Percentiles rank a stretch among this genome's conserved stretches.
phyloP scores from a whole-genome alignment of 2,329 filamentous ascomycete genomes.

The Penicillium sp. region DNA sequence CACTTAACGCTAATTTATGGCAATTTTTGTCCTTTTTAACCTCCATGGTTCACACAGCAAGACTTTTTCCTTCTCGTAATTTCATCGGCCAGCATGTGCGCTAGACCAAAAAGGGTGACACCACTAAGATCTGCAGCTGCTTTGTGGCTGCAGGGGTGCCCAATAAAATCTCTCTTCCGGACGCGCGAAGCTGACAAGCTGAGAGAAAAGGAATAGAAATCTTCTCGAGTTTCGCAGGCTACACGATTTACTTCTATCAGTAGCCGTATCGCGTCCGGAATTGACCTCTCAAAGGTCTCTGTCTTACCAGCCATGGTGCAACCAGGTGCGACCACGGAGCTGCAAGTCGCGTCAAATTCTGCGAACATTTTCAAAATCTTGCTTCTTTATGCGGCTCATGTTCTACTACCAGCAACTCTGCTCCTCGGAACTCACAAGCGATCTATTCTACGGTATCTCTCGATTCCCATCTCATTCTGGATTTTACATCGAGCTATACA shows the following conservation, averaged over 20 bases:
- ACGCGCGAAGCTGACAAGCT: neutral
- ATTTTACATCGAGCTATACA: conserved; percentile 7
- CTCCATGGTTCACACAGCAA: too few relatives aligned
- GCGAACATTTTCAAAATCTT: neutral
- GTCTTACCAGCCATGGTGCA: neutral
- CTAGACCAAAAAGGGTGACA: neutral
- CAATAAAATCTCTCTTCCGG: neutral
- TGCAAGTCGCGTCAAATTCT: neutral
- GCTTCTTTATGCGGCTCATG: conserved; percentile 7
- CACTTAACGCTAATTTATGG: too few relatives aligned
- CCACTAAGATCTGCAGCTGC: neutral
- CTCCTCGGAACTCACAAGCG: conserved; percentile 12
- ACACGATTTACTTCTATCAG: neutral
- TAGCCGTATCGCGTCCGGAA: neutral
- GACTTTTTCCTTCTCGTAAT: neutral
- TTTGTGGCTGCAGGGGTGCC: neutral
- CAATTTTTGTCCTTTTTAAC: too few relatives aligned
- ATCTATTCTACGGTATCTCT: conserved; percentile 17
- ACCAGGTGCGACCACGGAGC: neutral
- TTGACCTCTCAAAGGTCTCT: neutral
- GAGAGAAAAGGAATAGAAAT: neutral
- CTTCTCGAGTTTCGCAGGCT: neutral
- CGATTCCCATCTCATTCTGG: conserved; percentile 14
- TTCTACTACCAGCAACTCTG: conserved; percentile 15
- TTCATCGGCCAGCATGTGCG: neutral